These are phyloP conservation scores for Helianthus annuus DNA, from an alignment of 129 eudicot species.

Conservation along the genomic window HanXRQr2.0-SUNRISE NC_035449.2:187854525-187855024, in stretches of 20 bases:
- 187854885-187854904: too few relatives aligned
- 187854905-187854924: too few relatives aligned
- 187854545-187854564: slow-evolving; percentile 34
- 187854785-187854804: slow-evolving; percentile 24
- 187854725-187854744: slow-evolving; percentile 6
- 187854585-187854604: slow-evolving; percentile 43
- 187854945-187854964: too few relatives aligned
- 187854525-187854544: slow-evolving; percentile 42
- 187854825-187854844: too few relatives aligned
- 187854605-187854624: slow-evolving; percentile 60
- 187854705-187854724: too few relatives aligned
- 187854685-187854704: neutral
- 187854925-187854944: too few relatives aligned
- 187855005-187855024: neutral
- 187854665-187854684: neutral
- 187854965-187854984: neutral
- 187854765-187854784: slow-evolving; percentile 28
- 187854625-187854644: neutral
- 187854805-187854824: too few relatives aligned
- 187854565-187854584: neutral
- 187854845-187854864: too few relatives aligned
- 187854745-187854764: neutral
- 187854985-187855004: neutral
- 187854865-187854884: too few relatives aligned
- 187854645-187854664: neutral